Conservation (phyloP, 1,139 yeast genomes). For the Williopsis jadinii region DNA sequence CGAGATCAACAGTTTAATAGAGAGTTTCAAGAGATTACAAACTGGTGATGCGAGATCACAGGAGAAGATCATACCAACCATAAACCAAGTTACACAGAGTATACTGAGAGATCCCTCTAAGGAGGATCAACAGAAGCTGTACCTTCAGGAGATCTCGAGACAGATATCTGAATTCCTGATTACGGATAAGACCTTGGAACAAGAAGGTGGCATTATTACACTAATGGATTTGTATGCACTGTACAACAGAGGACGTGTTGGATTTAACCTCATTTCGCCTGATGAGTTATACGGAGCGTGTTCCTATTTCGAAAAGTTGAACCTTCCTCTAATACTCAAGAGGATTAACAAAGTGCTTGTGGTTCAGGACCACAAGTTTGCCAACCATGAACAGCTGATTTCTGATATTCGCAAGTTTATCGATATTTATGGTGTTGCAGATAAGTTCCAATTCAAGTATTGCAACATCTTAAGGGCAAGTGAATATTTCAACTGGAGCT, state of each 20-base stretch:
- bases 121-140: slow-evolving; percentile 22
- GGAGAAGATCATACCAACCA: slow-evolving; percentile 12
- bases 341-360: slow-evolving; percentile 36
- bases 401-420: slow-evolving; percentile 29
- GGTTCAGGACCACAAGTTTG: slow-evolving; percentile 32
- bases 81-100: slow-evolving; percentile 29
- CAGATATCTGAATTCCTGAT: slow-evolving; percentile 51
- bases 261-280: slow-evolving; percentile 54
- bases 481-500: slow-evolving; percentile 57
- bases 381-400: slow-evolving; percentile 22
- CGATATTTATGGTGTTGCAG: slow-evolving; percentile 20
- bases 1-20: slow-evolving; percentile 59
- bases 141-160: slow-evolving; percentile 37
- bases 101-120: slow-evolving; percentile 29
- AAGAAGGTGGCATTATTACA: slow-evolving; percentile 51
- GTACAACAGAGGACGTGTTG: slow-evolving; percentile 50
- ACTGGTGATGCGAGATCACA: slow-evolving; percentile 5
- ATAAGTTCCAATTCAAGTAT: slow-evolving; percentile 22
- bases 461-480: slow-evolving; percentile 20
- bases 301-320: slow-evolving; percentile 36
- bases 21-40: slow-evolving; percentile 31
- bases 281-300: slow-evolving; percentile 48
- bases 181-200: slow-evolving; percentile 34
- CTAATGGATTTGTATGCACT: slow-evolving; percentile 52
- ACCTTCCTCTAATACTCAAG: slow-evolving; percentile 38